Evolutionary conservation across 495 filamentous ascomycete species (phyloP).

Genomic region (Talaromyces proteolyticus): DNA sequence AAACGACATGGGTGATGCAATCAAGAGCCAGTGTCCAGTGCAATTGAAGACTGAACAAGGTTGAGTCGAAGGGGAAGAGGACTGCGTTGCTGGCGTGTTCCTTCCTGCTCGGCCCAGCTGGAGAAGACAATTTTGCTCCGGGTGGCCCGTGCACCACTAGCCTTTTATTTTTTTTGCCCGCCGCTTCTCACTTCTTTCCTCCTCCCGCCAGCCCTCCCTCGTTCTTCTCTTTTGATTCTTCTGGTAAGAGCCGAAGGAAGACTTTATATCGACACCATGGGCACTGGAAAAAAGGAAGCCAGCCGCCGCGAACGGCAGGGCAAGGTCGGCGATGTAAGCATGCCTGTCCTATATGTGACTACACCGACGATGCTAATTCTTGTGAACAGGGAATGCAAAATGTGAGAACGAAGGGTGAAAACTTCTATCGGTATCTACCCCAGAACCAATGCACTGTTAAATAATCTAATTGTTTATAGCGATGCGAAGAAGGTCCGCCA

Average conservation of each 20-base stretch:
- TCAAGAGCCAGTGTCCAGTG: background rate
- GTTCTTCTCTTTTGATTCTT: background rate
- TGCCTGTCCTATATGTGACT: no score
- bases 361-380: no score
- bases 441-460: background rate
- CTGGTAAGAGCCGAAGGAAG: constrained; percentile 11
- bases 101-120: background rate
- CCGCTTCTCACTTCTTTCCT: constrained; percentile 13
- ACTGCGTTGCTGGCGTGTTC: background rate
- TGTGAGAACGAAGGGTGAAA: constrained; percentile 91
- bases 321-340: constrained; percentile 70
- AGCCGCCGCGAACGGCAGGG: constrained; percentile 74
- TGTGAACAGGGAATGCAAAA: constrained; percentile 89
- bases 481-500: constrained; percentile 81
- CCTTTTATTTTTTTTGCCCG: constrained; percentile 15
- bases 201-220: constrained; percentile 19
- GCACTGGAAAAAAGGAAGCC: constrained; percentile 91
- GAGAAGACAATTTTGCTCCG: constrained; percentile 31
- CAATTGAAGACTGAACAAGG: no score
- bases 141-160: constrained; percentile 34
- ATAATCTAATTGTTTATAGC: constrained; percentile 28
- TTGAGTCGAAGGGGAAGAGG: background rate
- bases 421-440: constrained; percentile 71
- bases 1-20: constrained; percentile 28
- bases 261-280: constrained; percentile 55